Percentiles rank a stretch among this genome's conserved stretches.
Conservation (phyloP, 2,329 filamentous ascomycete genomes). For the Microdochium paspali region DNA sequence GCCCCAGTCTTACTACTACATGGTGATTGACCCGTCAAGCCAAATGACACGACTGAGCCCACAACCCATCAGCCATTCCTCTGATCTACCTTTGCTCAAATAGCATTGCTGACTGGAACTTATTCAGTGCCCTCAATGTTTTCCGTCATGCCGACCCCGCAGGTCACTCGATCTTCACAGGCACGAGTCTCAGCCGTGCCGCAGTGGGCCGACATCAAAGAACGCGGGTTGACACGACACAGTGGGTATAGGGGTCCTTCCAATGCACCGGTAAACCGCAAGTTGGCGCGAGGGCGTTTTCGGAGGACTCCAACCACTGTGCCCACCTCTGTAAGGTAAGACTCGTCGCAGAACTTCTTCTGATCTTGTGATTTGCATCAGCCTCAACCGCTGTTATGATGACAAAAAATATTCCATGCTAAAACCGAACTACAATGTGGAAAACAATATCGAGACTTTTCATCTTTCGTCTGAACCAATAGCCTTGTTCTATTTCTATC, state of each 20-base stretch:
- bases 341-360: too few relatives aligned
- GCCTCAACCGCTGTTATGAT: slow-evolving; percentile 43
- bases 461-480: slow-evolving; percentile 71
- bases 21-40: slow-evolving; percentile 49
- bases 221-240: too few relatives aligned
- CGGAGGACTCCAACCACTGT: too few relatives aligned
- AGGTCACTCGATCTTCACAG: too few relatives aligned
- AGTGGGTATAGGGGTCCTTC: too few relatives aligned
- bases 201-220: too few relatives aligned
- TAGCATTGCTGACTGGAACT: not conserved
- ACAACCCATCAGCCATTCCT: slow-evolving; percentile 2
- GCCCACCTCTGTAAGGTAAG: slow-evolving; percentile 13
- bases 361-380: too few relatives aligned
- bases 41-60: slow-evolving; percentile 37
- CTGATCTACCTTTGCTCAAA: not conserved
- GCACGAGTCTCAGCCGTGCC: too few relatives aligned
- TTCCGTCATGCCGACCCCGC: too few relatives aligned
- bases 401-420: slow-evolving; percentile 68
- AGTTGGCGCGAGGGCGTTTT: too few relatives aligned
- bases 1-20: slow-evolving; percentile 46
- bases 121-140: slow-evolving; percentile 8
- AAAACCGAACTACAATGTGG: slow-evolving; percentile 63
- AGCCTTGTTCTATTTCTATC: slow-evolving; percentile 16
- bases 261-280: too few relatives aligned
- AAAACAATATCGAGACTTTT: slow-evolving; percentile 61